phyloP scores from a whole-genome alignment of 2,329 filamentous ascomycete species.

The Alternaria conjuncta region DNA sequence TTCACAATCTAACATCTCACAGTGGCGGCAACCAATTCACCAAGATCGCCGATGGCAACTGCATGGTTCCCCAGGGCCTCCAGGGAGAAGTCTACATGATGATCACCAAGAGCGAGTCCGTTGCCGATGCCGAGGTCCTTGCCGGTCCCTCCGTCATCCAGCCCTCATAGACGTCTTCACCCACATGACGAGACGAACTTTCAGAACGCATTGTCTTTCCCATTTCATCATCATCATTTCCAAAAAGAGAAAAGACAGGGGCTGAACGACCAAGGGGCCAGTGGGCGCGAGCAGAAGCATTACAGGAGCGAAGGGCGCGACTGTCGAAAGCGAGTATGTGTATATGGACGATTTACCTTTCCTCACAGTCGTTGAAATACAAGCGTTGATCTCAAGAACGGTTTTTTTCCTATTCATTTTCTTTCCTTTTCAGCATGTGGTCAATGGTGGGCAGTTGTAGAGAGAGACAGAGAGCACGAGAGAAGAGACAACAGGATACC shows the following conservation, averaged over 20 bases:
- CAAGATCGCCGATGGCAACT: constrained; percentile 62
- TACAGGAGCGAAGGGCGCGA: constrained; percentile 11
- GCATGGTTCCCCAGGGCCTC: constrained; percentile 67
- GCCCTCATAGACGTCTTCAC: constrained; percentile 40
- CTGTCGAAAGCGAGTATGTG: constrained; percentile 22
- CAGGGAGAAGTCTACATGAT: constrained; percentile 71
- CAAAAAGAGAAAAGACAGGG: neutral
- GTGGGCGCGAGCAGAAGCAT: constrained; percentile 3
- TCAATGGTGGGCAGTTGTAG: neutral
- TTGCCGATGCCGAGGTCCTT: constrained; percentile 60
- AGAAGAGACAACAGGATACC: constrained; percentile 20
- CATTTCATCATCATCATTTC: constrained; percentile 5
- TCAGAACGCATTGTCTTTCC: constrained; percentile 10
- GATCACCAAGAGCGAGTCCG: constrained; percentile 59
- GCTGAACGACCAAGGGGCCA: constrained; percentile 1
- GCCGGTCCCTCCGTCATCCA: constrained; percentile 58
- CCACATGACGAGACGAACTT: constrained; percentile 1
- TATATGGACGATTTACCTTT: constrained; percentile 35
- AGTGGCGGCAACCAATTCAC: constrained; percentile 58
- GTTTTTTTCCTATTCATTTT: constrained; percentile 7
- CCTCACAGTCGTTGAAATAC: constrained; percentile 46
- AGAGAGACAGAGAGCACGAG: neutral
- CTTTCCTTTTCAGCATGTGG: neutral
- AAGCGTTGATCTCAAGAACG: constrained; percentile 43
- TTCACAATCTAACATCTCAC: constrained; percentile 24